Conservation (phyloP, 2,329 filamentous ascomycete species). For the Nakataea oryzae region DNA sequence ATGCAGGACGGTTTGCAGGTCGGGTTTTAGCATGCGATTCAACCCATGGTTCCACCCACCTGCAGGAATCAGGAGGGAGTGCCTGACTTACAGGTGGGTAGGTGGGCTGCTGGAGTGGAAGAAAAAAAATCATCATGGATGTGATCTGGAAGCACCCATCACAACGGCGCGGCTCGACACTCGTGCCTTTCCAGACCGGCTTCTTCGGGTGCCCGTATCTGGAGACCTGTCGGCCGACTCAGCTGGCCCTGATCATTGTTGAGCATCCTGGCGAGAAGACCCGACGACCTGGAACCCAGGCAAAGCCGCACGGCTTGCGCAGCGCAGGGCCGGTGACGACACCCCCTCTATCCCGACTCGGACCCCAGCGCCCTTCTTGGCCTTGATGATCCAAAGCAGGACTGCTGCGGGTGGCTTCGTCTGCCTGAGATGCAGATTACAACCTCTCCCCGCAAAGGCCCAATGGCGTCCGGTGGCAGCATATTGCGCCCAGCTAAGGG, state of each 20-base stretch:
- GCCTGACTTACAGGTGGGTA: not conserved
- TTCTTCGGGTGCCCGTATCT: not conserved
- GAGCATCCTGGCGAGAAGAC: too few species aligned
- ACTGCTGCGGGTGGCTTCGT: conserved; percentile 5
- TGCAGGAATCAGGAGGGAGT: not conserved
- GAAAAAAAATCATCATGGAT: not conserved
- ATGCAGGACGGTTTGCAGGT: not conserved
- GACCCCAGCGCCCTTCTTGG: not conserved
- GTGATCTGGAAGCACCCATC: not conserved
- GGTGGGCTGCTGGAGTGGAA: not conserved
- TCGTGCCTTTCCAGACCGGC: not conserved
- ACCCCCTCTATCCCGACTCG: not conserved
- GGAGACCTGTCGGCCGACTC: not conserved
- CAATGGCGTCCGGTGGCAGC: not conserved
- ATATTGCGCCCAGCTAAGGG: not conserved
- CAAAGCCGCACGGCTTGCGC: not conserved
- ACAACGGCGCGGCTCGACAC: not conserved
- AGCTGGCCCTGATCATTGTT: not conserved
- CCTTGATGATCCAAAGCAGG: conserved; percentile 2
- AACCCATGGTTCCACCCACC: not conserved
- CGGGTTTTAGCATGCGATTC: not conserved
- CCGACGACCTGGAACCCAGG: too few species aligned
- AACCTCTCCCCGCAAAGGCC: not conserved
- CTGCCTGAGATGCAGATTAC: conserved; percentile 8
- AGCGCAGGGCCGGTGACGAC: not conserved